phyloP scores from a whole-genome alignment of 129 eudicot species.

The Lactuca saligna region DNA sequence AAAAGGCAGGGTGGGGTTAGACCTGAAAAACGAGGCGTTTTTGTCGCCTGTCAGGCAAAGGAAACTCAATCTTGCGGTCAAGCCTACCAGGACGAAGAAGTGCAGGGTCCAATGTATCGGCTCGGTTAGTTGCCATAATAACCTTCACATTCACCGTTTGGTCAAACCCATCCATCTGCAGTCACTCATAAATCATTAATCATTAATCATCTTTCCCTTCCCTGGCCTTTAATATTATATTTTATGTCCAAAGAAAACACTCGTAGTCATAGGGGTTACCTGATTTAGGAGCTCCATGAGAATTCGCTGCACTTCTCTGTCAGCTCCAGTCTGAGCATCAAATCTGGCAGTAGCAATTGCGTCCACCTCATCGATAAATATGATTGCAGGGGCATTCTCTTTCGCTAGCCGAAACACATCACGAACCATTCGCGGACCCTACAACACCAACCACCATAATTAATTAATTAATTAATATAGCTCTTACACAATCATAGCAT shows the following conservation, averaged over 20 bases:
- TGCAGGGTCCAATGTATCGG: conserved; percentile 79
- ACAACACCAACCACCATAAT: too few species aligned
- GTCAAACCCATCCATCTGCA: conserved; percentile 94
- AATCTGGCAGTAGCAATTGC: conserved; percentile 89
- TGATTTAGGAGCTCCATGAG: conserved; percentile 88
- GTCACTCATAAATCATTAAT: neutral
- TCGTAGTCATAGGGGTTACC: conserved; percentile 27
- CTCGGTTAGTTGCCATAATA: conserved; percentile 76
- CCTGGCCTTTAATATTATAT: too few species aligned
- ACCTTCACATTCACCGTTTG: conserved; percentile 86
- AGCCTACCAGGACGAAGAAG: conserved; percentile 79
- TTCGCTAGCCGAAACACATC: conserved; percentile 90
- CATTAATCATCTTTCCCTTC: too few species aligned
- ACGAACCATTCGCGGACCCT: conserved; percentile 96
- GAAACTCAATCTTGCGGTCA: conserved; percentile 83
- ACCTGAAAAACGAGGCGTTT: conserved; percentile 55
- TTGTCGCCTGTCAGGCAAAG: conserved; percentile 82
- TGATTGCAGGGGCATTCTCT: conserved; percentile 91
- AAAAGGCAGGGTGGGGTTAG: neutral
- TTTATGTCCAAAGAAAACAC: too few species aligned
- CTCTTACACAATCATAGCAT: too few species aligned
- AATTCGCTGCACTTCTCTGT: conserved; percentile 87
- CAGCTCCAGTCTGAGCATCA: conserved; percentile 94
- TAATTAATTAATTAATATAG: too few species aligned
- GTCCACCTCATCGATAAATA: conserved; percentile 90